phyloP scores from a whole-genome alignment of 768 basidiomycete genomes.

The Rossbeevera mucosa region DNA sequence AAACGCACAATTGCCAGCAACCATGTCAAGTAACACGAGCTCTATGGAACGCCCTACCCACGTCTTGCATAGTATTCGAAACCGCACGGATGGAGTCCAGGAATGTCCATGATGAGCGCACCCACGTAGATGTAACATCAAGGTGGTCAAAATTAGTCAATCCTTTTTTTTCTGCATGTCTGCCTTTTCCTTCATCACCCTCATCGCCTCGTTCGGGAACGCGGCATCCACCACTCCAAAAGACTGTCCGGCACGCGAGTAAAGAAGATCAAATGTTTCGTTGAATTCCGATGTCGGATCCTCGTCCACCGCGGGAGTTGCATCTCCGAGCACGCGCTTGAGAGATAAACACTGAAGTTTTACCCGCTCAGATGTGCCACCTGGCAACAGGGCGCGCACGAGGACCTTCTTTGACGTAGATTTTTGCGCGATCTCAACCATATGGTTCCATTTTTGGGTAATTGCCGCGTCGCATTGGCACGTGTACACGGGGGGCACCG shows the following conservation, averaged over 20 bases:
- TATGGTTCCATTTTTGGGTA: slow-evolving; percentile 22
- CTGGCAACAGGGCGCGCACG: slow-evolving; percentile 27
- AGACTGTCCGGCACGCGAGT: slow-evolving; percentile 19
- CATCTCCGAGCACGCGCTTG: slow-evolving; percentile 12
- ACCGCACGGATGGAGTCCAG: not conserved
- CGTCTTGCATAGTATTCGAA: not conserved
- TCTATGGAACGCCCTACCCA: not conserved
- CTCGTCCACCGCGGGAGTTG: slow-evolving; percentile 3
- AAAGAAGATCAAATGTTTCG: slow-evolving; percentile 24
- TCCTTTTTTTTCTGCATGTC: not conserved
- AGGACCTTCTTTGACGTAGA: slow-evolving; percentile 20
- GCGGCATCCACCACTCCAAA: slow-evolving; percentile 20
- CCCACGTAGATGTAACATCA: not conserved
- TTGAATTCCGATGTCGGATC: slow-evolving; percentile 16
- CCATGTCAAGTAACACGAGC: not conserved
- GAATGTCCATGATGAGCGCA: not conserved
- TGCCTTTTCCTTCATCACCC: slow-evolving; percentile 11
- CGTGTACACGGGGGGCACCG: slow-evolving; percentile 8
- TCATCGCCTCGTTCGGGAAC: slow-evolving; percentile 18
- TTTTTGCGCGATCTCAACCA: slow-evolving; percentile 27
- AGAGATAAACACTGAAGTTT: slow-evolving; percentile 26
- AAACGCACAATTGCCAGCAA: not conserved
- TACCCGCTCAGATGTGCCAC: slow-evolving; percentile 21
- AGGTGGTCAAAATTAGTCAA: not conserved
- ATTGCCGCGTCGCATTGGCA: slow-evolving; percentile 23